phyloP scores from a whole-genome alignment of 331 rosid genomes.

The Cucumis variabilis region DNA sequence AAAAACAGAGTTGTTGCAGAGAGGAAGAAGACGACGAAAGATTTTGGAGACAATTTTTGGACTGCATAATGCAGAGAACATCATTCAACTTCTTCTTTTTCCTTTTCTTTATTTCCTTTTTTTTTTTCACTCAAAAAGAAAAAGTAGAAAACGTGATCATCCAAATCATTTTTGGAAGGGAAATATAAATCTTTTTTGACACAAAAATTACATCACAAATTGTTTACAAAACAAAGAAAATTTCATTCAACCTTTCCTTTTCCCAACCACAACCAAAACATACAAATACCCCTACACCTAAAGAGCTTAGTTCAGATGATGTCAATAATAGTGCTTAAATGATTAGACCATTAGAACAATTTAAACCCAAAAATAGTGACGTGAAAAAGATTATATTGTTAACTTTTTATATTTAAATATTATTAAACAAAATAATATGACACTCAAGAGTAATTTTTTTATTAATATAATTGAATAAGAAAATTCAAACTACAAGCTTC shows the following conservation, averaged over 20 bases:
- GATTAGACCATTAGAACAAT: no score
- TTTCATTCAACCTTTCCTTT: not conserved
- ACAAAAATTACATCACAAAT: slow-evolving; percentile 15
- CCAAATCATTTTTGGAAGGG: slow-evolving; percentile 27
- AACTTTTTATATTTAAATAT: no score
- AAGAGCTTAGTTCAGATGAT: no score
- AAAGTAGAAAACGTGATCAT: slow-evolving; percentile 33
- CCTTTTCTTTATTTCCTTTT: no score
- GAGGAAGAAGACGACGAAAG: slow-evolving; percentile 26
- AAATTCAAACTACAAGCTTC: no score
- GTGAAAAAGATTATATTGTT: no score
- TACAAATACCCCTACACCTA: no score
- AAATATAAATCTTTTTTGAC: not conserved
- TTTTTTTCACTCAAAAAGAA: slow-evolving; percentile 4
- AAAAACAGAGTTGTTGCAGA: slow-evolving; percentile 19
- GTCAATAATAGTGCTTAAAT: no score
- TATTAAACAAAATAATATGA: no score
- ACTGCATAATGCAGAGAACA: slow-evolving; percentile 19
- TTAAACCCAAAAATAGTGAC: no score
- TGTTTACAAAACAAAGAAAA: slow-evolving; percentile 2
- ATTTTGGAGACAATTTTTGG: slow-evolving; percentile 9
- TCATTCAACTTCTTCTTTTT: not conserved
- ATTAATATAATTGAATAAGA: no score
- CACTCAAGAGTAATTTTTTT: no score
- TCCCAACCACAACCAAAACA: not conserved